These are phyloP conservation scores for Penicillium sp. DNA, from an alignment of 2,329 filamentous ascomycete species.

Conservation along the genomic window DNA sequence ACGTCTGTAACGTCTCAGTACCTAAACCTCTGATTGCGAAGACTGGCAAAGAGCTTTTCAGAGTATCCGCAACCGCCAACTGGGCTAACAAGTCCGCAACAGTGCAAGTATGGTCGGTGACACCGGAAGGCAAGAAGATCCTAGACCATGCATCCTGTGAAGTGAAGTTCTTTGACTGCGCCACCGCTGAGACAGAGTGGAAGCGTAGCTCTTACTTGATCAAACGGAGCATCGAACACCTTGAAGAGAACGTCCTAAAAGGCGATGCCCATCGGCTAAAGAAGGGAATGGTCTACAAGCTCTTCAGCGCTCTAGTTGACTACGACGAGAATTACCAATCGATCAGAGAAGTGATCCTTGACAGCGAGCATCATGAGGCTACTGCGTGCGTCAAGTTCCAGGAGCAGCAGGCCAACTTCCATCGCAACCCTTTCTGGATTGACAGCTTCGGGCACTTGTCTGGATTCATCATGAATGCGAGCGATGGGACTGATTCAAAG, in stretches of 20 bases:
- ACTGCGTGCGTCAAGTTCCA: slow-evolving; percentile 61
- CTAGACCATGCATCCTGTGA: slow-evolving; percentile 43
- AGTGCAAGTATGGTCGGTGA: slow-evolving; percentile 44
- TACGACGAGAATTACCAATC: slow-evolving; percentile 63
- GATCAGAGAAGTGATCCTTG: slow-evolving; percentile 64
- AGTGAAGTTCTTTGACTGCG: slow-evolving; percentile 40
- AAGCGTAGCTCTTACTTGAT: slow-evolving; percentile 59
- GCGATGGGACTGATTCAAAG: slow-evolving; percentile 63
- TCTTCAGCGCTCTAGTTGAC: slow-evolving; percentile 63
- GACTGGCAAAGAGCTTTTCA: slow-evolving; percentile 44
- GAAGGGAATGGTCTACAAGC: slow-evolving; percentile 78
- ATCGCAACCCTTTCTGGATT: slow-evolving; percentile 65
- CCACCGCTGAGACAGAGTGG: slow-evolving; percentile 31
- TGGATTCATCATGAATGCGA: slow-evolving; percentile 66
- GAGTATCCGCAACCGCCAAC: slow-evolving; percentile 41
- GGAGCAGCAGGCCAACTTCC: slow-evolving; percentile 61
- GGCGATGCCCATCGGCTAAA: slow-evolving; percentile 75
- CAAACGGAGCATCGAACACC: slow-evolving; percentile 63
- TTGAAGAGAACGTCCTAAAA: slow-evolving; percentile 64
- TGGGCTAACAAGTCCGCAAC: slow-evolving; percentile 39
- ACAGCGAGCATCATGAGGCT: slow-evolving; percentile 61
- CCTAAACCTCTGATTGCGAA: slow-evolving; percentile 62
- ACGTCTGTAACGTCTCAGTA: slow-evolving; percentile 42
- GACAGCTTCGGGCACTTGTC: slow-evolving; percentile 63
- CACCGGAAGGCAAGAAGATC: slow-evolving; percentile 42